Conservation (phyloP, 768 basidiomycete species). For the Albatrellus ellisii region DNA sequence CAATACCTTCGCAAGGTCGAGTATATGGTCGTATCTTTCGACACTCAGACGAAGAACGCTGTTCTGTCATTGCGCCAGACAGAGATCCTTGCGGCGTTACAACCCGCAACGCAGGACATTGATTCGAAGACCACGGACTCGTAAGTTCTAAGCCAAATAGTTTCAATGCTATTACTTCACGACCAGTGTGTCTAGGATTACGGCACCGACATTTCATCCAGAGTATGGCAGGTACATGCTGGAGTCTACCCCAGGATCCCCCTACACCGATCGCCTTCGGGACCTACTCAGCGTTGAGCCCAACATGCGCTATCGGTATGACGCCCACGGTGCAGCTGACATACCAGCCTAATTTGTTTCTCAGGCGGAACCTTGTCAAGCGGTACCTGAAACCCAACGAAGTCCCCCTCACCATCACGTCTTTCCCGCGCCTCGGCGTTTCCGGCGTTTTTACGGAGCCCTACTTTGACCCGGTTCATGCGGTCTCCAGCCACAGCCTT, state of each 20-base stretch:
- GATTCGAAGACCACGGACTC: slow-evolving; percentile 42
- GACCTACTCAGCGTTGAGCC: slow-evolving; percentile 84
- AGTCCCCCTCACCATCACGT: slow-evolving; percentile 84
- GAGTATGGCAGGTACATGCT: slow-evolving; percentile 99
- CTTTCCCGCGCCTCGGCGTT: slow-evolving; percentile 87
- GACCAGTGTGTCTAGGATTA: slow-evolving; percentile 1
- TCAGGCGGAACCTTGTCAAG: slow-evolving; percentile 66
- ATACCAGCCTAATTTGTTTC: slow-evolving; percentile 1
- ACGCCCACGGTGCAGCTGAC: neutral
- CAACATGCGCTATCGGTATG: slow-evolving; percentile 88
- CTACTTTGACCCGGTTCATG: slow-evolving; percentile 57
- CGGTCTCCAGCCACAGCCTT: slow-evolving; percentile 81
- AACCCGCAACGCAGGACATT: slow-evolving; percentile 53
- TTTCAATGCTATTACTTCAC: neutral
- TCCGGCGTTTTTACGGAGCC: slow-evolving; percentile 91
- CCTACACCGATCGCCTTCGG: slow-evolving; percentile 78
- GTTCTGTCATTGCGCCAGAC: slow-evolving; percentile 89
- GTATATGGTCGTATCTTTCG: slow-evolving; percentile 88
- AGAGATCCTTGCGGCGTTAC: slow-evolving; percentile 79
- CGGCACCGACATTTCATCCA: slow-evolving; percentile 78
- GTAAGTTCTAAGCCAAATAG: slow-evolving; percentile 26
- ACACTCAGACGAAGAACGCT: slow-evolving; percentile 66
- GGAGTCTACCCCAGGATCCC: slow-evolving; percentile 92
- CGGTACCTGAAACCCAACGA: slow-evolving; percentile 77
- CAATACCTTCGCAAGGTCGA: slow-evolving; percentile 49